Base-by-base conservation (phyloP, 2,329 filamentous ascomycete genomes). In the Massarina eburnea region DNA sequence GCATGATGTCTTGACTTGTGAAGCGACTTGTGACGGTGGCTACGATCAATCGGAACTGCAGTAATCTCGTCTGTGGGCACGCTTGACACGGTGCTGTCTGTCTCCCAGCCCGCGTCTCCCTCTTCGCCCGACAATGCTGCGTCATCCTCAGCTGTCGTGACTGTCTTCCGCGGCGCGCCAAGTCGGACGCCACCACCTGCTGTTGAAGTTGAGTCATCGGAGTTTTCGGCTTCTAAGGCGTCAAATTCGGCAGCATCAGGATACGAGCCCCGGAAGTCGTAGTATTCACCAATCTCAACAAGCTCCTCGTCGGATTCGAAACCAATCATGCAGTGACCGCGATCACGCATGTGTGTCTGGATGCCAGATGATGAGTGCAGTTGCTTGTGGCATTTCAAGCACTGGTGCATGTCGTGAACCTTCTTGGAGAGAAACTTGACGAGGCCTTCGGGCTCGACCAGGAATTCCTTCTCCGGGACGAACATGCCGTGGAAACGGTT, bases 301-400 rank as follows among this genome's bases (percentile, higher is more conserved):
- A 96, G 90, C 64, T 97, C 91, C 27, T 88, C 86, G 66, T 96
- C 89, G 0, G 85, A 86, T 41, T 86, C 84, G 69, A 92, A 99
- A 0, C 90, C 91, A 58, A 99, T 95, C 81, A 91, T 96, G 80
- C 92, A 97, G 72, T 99, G 94, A 1, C 90, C 88, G 67, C 91
- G 92, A 68, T 99, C 94, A 35, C 90, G 85, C 94, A 99, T 99
- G 69, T 99, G 94, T 0, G 91, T 96, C 66, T 96, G 91, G 20
- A 91, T 83, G 15, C 89, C 92, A 46, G 85, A 84, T 0, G 87
- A 79, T 10, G 85, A 91, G 52, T 85, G 82, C 66, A 94, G 89
- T 34, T 86, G 71, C 70, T 94, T 95, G 66, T 88, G 86, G 67
- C 94, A 99, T 66, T 85, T 91, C 37, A 99, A 71, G 68, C 94